Percentiles rank a stretch among this genome's conserved stretches.
These are phyloP conservation scores for Picochlorum costavermella DNA, from an alignment of 139 green algal species.

Conservation along the genomic window DNA sequence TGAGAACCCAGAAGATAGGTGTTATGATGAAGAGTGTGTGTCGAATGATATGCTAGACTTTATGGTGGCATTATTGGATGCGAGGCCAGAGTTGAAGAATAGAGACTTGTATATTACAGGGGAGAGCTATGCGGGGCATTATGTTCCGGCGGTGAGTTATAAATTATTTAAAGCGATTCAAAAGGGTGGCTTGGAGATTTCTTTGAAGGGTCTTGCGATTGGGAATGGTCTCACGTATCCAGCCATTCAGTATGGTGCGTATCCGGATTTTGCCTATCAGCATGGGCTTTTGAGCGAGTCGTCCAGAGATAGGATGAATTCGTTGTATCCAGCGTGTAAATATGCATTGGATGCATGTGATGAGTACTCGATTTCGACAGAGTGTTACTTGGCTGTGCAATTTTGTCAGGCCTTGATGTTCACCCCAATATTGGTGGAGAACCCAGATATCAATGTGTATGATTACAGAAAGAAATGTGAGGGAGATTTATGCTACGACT, in stretches of 20 bases:
- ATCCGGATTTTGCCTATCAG: constrained; percentile 66
- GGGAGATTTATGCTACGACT: constrained; percentile 79
- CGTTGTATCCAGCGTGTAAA: constrained; percentile 26
- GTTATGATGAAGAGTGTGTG: constrained; percentile 62
- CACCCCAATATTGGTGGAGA: constrained; percentile 29
- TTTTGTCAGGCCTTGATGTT: constrained; percentile 52
- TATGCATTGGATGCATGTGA: constrained; percentile 41
- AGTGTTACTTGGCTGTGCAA: constrained; percentile 59
- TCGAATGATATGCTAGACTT: constrained; percentile 92
- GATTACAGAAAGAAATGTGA: constrained; percentile 78
- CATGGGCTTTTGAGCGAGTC: constrained; percentile 59
- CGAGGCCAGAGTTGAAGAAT: constrained; percentile 54
- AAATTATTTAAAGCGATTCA: constrained; percentile 47
- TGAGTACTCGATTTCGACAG: constrained; percentile 30
- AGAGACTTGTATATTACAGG: constrained; percentile 81
- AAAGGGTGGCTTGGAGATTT: constrained; percentile 28
- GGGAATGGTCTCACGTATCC: constrained; percentile 93
- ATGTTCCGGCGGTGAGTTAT: constrained; percentile 55
- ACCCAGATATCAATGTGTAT: constrained; percentile 69
- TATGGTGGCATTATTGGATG: constrained; percentile 71
- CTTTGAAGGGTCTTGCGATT: constrained; percentile 62
- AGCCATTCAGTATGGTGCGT: constrained; percentile 74
- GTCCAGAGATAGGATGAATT: constrained; percentile 24
- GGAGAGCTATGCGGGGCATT: constrained; percentile 63
- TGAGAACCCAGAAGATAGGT: constrained; percentile 30